These are phyloP conservation scores for Backusella westeae DNA, from an alignment of 192 early-diverging fungal genomes.

Conservation along the genomic window DNA sequence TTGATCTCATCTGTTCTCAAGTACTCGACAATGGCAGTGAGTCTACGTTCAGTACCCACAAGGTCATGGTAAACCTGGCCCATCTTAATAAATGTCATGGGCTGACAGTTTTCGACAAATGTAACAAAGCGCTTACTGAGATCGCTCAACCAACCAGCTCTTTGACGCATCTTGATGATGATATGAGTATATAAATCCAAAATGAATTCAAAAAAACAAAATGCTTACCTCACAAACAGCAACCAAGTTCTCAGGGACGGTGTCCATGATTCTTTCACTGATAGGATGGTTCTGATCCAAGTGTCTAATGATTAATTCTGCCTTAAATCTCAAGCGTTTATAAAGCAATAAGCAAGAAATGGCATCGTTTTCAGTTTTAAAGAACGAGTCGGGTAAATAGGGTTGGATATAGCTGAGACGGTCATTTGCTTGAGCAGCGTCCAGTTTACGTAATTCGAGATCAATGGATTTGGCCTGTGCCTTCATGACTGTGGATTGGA, in stretches of 20 bases:
- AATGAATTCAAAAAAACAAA: neutral
- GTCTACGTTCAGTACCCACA: constrained; percentile 64
- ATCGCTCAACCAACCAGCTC: constrained; percentile 64
- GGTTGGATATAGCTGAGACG: constrained; percentile 61
- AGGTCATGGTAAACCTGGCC: constrained; percentile 77
- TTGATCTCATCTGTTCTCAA: constrained; percentile 78
- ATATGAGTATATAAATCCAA: neutral
- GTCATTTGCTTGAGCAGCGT: constrained; percentile 79
- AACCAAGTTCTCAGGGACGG: constrained; percentile 53
- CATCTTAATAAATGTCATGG: constrained; percentile 67
- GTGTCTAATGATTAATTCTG: constrained; percentile 70
- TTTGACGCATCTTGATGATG: constrained; percentile 51
- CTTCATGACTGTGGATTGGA: constrained; percentile 80
- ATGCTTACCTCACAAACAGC: constrained; percentile 46
- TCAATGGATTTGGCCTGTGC: constrained; percentile 88
- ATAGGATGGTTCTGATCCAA: constrained; percentile 57
- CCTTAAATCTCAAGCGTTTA: constrained; percentile 82
- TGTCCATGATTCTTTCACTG: constrained; percentile 54
- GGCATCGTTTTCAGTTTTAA: constrained; percentile 73
- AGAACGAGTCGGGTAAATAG: constrained; percentile 85
- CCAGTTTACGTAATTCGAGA: constrained; percentile 84
- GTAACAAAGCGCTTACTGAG: constrained; percentile 63
- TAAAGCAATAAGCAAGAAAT: constrained; percentile 73
- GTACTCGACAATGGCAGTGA: constrained; percentile 71
- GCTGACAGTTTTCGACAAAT: constrained; percentile 64